Percentiles rank a stretch among this genome's conserved stretches.
Evolutionary conservation across 192 early-diverging fungal species (phyloP).

Genomic region (Chytriomyces hyalinus): DNA sequence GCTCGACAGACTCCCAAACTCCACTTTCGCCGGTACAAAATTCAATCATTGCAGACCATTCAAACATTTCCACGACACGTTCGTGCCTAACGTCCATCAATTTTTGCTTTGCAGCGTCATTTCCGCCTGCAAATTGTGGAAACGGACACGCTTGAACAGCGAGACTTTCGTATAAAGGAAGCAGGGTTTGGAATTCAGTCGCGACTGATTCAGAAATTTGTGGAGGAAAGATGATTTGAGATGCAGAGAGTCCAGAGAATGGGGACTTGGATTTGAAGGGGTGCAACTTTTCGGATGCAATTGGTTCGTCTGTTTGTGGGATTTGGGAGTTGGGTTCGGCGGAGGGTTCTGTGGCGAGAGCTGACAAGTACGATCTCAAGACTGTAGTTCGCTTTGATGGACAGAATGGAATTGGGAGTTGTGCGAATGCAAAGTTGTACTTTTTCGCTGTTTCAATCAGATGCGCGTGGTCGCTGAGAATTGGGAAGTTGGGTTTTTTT

Average conservation of each 20-base stretch:
- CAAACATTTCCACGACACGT: conserved; percentile 49
- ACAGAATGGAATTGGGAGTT: conserved; percentile 2
- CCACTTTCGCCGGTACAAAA: conserved; percentile 34
- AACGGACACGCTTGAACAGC: conserved; percentile 45
- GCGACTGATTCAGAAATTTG: conserved; percentile 6
- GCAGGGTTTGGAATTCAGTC: conserved; percentile 34
- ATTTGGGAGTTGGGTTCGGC: neutral
- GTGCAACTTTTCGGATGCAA: neutral
- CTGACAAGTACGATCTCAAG: neutral
- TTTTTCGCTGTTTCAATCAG: neutral
- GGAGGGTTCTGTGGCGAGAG: neutral
- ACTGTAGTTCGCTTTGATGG: conserved; percentile 22
- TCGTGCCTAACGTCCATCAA: conserved; percentile 24
- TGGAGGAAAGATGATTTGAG: conserved; percentile 17
- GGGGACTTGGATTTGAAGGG: conserved; percentile 1
- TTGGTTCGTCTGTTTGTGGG: neutral
- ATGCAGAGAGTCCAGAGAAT: conserved; percentile 12
- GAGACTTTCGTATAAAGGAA: conserved; percentile 53
- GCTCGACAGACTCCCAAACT: conserved; percentile 47
- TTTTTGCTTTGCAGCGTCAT: conserved; percentile 21
- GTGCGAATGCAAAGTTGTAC: conserved; percentile 5
- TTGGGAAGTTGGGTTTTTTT: neutral
- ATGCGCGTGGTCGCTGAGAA: neutral
- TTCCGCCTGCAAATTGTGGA: conserved; percentile 47
- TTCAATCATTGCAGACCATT: conserved; percentile 50